phyloP scores from a whole-genome alignment of 805 yeast species.

The Yarrowia sp. region DNA sequence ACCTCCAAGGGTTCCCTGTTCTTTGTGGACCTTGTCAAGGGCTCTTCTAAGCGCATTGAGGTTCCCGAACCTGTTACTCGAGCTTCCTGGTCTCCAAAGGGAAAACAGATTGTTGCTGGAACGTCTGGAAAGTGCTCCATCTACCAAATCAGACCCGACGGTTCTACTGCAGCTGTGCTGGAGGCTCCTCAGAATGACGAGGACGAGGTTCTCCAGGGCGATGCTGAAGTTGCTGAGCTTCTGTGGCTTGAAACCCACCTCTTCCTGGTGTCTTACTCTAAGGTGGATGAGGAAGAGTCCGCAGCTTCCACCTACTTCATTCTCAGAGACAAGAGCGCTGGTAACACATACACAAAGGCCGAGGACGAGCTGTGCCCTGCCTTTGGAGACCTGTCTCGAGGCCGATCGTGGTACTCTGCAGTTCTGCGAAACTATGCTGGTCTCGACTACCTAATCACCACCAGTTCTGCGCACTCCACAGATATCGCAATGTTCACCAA shows the following conservation, averaged over 20 bases:
- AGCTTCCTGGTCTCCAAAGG: slow-evolving; percentile 46
- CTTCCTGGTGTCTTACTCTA: slow-evolving; percentile 44
- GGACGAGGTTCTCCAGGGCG: neutral
- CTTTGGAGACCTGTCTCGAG: slow-evolving; percentile 45
- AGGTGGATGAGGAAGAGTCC: slow-evolving; percentile 40
- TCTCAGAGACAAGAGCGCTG: neutral
- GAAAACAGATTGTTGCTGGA: slow-evolving; percentile 45
- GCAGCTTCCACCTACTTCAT: slow-evolving; percentile 43
- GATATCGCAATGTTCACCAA: slow-evolving; percentile 62
- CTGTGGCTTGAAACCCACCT: slow-evolving; percentile 44
- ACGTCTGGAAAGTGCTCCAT: slow-evolving; percentile 42
- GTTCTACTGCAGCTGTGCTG: slow-evolving; percentile 38
- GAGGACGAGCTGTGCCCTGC: slow-evolving; percentile 48
- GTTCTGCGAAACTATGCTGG: slow-evolving; percentile 41
- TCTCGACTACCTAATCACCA: slow-evolving; percentile 50
- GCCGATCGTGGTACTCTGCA: slow-evolving; percentile 45
- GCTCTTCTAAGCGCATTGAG: neutral
- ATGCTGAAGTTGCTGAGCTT: slow-evolving; percentile 20
- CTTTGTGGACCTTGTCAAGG: slow-evolving; percentile 17
- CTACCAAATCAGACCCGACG: slow-evolving; percentile 40
- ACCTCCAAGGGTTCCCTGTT: slow-evolving; percentile 37
- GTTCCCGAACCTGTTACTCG: slow-evolving; percentile 39
- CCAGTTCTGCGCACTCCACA: slow-evolving; percentile 69
- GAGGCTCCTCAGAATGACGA: slow-evolving; percentile 40
- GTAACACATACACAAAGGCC: slow-evolving; percentile 8